Percentiles rank a stretch among this genome's conserved stretches.
These are phyloP conservation scores for Nitzschia putrida DNA, from an alignment of 108 stramenopile genomes.

Conservation along the genomic window DNA sequence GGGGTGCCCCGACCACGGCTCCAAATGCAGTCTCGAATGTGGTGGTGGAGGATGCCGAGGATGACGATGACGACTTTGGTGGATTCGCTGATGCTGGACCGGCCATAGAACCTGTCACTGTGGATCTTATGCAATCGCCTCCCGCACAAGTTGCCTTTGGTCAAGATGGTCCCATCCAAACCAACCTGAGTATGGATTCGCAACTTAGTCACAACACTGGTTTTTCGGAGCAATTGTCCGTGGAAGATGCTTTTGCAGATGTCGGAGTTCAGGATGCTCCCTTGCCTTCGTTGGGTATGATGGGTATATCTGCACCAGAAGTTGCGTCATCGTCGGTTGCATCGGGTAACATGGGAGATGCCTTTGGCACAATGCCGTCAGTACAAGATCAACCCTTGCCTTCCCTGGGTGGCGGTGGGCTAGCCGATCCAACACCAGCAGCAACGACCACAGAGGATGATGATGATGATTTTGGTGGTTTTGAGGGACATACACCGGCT, in stretches of 20 bases:
- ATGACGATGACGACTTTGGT: constrained; percentile 28
- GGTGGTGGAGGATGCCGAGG: background rate
- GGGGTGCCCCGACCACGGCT: background rate
- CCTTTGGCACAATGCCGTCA: too few relatives aligned
- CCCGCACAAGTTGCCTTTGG: too few relatives aligned
- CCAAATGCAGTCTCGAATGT: background rate
- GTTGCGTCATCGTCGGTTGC: too few relatives aligned
- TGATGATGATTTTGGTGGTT: constrained; percentile 42
- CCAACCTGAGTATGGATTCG: too few relatives aligned
- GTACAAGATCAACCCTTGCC: too few relatives aligned
- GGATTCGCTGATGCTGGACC: background rate
- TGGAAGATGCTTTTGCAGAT: constrained; percentile 28
- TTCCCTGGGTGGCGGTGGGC: too few relatives aligned
- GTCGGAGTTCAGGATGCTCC: constrained; percentile 22
- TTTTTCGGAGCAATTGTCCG: background rate
- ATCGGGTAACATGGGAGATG: too few relatives aligned
- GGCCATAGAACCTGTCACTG: background rate
- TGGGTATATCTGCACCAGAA: background rate
- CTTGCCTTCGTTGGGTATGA: background rate
- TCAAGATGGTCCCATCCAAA: too few relatives aligned
- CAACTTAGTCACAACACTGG: too few relatives aligned
- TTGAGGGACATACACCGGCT: constrained; percentile 4
- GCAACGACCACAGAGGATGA: background rate
- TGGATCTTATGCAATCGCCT: too few relatives aligned
- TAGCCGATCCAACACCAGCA: background rate